Evolutionary conservation across 2,329 filamentous ascomycete genomes (phyloP), one percentile per base, ranked within the genome.

Genomic region (Furcasterigmium furcatum): DNA sequence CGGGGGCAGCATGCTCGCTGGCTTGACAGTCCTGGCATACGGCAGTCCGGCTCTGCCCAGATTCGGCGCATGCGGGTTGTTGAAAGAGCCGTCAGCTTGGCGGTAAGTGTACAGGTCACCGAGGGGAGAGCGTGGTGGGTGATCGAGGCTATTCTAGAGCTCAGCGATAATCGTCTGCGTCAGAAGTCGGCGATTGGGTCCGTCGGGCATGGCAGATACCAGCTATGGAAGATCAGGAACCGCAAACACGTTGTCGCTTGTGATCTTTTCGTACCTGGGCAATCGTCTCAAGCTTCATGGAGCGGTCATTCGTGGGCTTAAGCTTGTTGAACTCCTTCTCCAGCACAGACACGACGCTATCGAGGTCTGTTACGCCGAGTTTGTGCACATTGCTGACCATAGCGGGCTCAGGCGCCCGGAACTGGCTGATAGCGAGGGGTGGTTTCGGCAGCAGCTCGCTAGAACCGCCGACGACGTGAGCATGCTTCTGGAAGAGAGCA

Each of bases 11-110:
- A 16, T 8, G 13, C 30, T 16, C 9, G 30, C 30, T 43, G 49
- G 14, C 47, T 44, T 8, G 13, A 61, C 61, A 0, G 58, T 65
- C 34, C 55, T 58, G 19, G 62, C 58, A 20, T 65, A 64, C 4
- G 52, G 52, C 3, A 54, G 56, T 25, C 59, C 59, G 2, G 60
- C 60, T 22, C 57, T 54, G 2, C 61, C 62, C n/a, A 63, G 54
- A 16, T 3, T 32, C 13, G 30, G 30, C 13, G 18, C 2, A 4
- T 56, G 49, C 8, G 61, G 62, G 7, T 54, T 39, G 30, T 32
- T 32, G 30, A 32, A 32, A 13, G 30, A 32, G 30, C 30, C 30
- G 30, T 32, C 30, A 32, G 30, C 30, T 32, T 32, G 30, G 30
- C 30, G 30, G 18, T 32, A 32, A 16, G 30, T 16, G 30, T 32